Evolutionary conservation across 441 rosid species (phyloP), one percentile per base, ranked within the genome.

Genomic region (Jatropha multifida): DNA sequence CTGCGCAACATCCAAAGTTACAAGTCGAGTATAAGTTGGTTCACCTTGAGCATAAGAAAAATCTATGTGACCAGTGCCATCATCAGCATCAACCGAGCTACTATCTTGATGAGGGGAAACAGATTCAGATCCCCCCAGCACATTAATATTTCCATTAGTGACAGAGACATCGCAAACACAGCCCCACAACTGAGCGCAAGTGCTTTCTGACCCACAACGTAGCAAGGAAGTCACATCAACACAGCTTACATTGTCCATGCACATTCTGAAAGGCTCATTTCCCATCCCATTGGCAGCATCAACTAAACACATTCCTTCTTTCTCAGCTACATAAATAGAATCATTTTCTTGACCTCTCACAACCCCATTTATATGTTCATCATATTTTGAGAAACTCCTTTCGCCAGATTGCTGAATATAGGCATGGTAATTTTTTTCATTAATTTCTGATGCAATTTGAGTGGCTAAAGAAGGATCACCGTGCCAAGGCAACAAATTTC

Each of bases 401-500:
- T 74, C 68, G 73, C 80, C 70, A 75, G 64, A 79, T 78, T 74
- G 85, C 86, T 78, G 85, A 67, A 86, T 80, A 80, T 48, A 75
- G 68, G 77, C 84, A 79, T 77, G 72, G 72, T 69, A 79, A 70
- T 82, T 83, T 61, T 80, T 79, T 54, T 82, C 87, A 56, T 83
- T 80, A 76, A 76, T 80, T 52, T 83, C 83, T 72, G 86, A 80
- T 77, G 82, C 87, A 71, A 85, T 88, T 75, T 78, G 83, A 78
- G 83, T 78, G 72, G 77, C 82, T 42, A 56, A 78, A 77, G 82
- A 80, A 77, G 76, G 73, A 76, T 81, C 82, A 66, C 79, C 7
- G 73, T 74, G 69, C 58, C 23, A 70, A 79, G 78, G 42, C 13
- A 81, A 74, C 71, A 74, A 9, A 32, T 72, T 76, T 55, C 76